These are phyloP conservation scores for Rhynchosporium graminicola DNA, from an alignment of 2,329 filamentous ascomycete species.

Conservation along the genomic window DNA sequence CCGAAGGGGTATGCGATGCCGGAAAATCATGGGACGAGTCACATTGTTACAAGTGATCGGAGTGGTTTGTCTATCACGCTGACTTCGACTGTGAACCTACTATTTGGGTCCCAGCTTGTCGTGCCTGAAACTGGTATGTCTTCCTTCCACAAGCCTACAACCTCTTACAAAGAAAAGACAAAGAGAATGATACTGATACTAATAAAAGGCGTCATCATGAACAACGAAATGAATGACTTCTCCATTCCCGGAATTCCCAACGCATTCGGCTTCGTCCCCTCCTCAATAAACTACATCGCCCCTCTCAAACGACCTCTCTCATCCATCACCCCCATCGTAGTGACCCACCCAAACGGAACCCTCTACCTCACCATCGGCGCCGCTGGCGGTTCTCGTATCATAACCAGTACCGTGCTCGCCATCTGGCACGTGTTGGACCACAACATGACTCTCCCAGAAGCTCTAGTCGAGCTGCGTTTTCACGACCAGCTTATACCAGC, in stretches of 20 bases:
- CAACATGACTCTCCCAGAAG: slow-evolving; percentile 56
- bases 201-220: slow-evolving; percentile 41
- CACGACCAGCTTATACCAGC: slow-evolving; percentile 85
- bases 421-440: slow-evolving; percentile 73
- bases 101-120: slow-evolving; percentile 79
- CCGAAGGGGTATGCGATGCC: slow-evolving; percentile 65
- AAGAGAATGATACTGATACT: background rate
- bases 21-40: slow-evolving; percentile 72
- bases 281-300: slow-evolving; percentile 76
- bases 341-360: slow-evolving; percentile 63
- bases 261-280: slow-evolving; percentile 82
- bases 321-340: slow-evolving; percentile 78
- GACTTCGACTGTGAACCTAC: slow-evolving; percentile 84
- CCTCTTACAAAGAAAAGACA: background rate
- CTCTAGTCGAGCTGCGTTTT: slow-evolving; percentile 66
- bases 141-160: background rate
- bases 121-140: slow-evolving; percentile 75
- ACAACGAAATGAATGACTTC: slow-evolving; percentile 77
- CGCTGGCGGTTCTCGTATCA: slow-evolving; percentile 81
- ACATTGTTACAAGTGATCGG: slow-evolving; percentile 70
- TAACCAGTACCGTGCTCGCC: slow-evolving; percentile 74
- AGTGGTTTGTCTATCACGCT: slow-evolving; percentile 75
- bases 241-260: slow-evolving; percentile 77
- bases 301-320: slow-evolving; percentile 81
- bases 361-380: slow-evolving; percentile 73